Percentiles rank a stretch among this genome's conserved stretches.
Conservation (phyloP, 2,329 filamentous ascomycete genomes). For the Pseudopyricularia cyperi region DNA sequence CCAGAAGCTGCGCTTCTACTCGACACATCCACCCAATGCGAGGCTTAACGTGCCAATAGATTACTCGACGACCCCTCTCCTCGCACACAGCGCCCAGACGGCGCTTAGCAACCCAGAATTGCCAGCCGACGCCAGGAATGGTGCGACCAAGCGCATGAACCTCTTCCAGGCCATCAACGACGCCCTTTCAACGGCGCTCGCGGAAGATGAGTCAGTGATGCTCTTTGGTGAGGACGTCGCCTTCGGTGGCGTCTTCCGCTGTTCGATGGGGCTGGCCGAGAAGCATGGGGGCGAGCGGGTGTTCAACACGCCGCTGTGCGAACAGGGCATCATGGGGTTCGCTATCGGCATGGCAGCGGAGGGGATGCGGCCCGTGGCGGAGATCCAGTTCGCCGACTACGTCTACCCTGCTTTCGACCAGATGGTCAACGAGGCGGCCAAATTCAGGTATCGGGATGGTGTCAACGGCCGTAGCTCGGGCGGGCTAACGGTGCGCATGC, state of each 20-base stretch:
- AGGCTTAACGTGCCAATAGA: slow-evolving; percentile 76
- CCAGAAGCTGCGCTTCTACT: slow-evolving; percentile 23
- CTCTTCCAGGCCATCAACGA: slow-evolving; percentile 91
- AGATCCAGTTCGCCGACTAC: slow-evolving; percentile 95
- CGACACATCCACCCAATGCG: slow-evolving; percentile 44
- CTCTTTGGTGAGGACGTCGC: slow-evolving; percentile 96
- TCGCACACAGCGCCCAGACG: slow-evolving; percentile 66
- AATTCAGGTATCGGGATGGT: slow-evolving; percentile 68
- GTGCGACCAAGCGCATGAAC: slow-evolving; percentile 76
- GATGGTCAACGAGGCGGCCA: slow-evolving; percentile 85
- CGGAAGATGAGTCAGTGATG: slow-evolving; percentile 72
- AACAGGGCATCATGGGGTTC: slow-evolving; percentile 91
- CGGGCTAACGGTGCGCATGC: slow-evolving; percentile 80
- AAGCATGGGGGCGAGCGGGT: slow-evolving; percentile 80
- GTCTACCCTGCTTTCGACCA: slow-evolving; percentile 89
- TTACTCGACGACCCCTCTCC: slow-evolving; percentile 68
- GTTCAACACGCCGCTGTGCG: slow-evolving; percentile 90
- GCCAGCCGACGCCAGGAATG: slow-evolving; percentile 47
- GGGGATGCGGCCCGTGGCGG: slow-evolving; percentile 84
- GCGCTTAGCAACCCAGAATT: slow-evolving; percentile 64
- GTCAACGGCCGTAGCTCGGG: slow-evolving; percentile 48
- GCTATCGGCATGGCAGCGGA: slow-evolving; percentile 81
- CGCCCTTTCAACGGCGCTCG: slow-evolving; percentile 69
- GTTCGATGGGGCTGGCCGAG: slow-evolving; percentile 79
- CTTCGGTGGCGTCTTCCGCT: slow-evolving; percentile 92